These are phyloP conservation scores for Omphalotus guepiniiformis DNA, from an alignment of 768 basidiomycete genomes.

Conservation along the genomic window DNA sequence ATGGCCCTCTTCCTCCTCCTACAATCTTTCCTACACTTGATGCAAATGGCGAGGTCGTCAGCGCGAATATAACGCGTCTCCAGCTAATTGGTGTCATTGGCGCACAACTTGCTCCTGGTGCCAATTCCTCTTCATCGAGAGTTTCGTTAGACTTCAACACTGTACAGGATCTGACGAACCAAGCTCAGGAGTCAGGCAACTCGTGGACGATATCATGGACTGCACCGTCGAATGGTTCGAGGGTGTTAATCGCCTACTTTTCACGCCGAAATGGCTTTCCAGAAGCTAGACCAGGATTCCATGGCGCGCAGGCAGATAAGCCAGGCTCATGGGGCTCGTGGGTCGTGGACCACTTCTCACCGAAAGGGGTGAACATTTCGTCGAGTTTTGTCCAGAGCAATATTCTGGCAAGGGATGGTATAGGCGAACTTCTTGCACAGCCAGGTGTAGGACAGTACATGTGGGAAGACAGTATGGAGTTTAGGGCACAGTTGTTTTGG, in stretches of 20 bases:
- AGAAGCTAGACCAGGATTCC: slow-evolving; percentile 13
- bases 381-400: slow-evolving; percentile 13
- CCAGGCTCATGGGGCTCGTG: slow-evolving; percentile 16
- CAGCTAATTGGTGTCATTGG: slow-evolving; percentile 13
- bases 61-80: slow-evolving; percentile 14
- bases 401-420: slow-evolving; percentile 10
- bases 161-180: slow-evolving; percentile 13
- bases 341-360: slow-evolving; percentile 15
- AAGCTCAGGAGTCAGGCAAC: slow-evolving; percentile 7
- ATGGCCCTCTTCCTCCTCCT: slow-evolving; percentile 9
- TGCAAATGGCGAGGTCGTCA: slow-evolving; percentile 9
- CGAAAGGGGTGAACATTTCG: slow-evolving; percentile 12
- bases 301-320: slow-evolving; percentile 7
- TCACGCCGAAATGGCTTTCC: slow-evolving; percentile 15
- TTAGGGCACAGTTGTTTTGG: slow-evolving; percentile 14
- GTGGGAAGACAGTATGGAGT: slow-evolving; percentile 18
- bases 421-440: slow-evolving; percentile 9
- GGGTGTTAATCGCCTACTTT: slow-evolving; percentile 14
- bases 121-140: slow-evolving; percentile 5
- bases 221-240: slow-evolving; percentile 5
- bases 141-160: slow-evolving; percentile 15
- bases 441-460: slow-evolving; percentile 16
- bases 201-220: slow-evolving; percentile 10
- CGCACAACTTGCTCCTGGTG: slow-evolving; percentile 11
- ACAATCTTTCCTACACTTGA: slow-evolving; percentile 10